These are phyloP conservation scores for Cercospora beticola DNA, from an alignment of 2,329 filamentous ascomycete genomes.

Conservation along the genomic window DNA sequence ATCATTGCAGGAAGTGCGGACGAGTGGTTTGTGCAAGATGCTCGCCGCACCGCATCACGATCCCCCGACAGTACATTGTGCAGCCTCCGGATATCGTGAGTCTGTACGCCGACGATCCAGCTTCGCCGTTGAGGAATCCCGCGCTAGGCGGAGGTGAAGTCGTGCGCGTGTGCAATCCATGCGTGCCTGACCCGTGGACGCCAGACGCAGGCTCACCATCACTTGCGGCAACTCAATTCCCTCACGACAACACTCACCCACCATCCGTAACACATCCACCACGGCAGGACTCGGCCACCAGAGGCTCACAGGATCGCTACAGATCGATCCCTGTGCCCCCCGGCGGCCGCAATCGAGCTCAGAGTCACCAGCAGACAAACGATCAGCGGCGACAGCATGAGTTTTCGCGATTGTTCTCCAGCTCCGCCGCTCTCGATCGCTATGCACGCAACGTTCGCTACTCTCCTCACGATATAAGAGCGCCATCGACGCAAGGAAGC, in stretches of 20 bases:
- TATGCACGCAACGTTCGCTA: background rate
- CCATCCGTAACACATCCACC: background rate
- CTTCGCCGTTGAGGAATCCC: slow-evolving; percentile 41
- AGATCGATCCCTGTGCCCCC: slow-evolving; percentile 7
- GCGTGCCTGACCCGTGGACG: slow-evolving; percentile 62
- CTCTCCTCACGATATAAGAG: background rate
- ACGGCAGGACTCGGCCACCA: background rate
- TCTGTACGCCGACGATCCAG: slow-evolving; percentile 18
- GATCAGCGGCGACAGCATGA: slow-evolving; percentile 4
- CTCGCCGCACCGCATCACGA: slow-evolving; percentile 92
- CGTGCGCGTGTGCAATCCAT: slow-evolving; percentile 70
- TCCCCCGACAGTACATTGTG: slow-evolving; percentile 90
- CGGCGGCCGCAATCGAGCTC: slow-evolving; percentile 9
- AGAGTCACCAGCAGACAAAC: slow-evolving; percentile 8
- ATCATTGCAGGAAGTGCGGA: slow-evolving; percentile 95
- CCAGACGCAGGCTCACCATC: slow-evolving; percentile 18
- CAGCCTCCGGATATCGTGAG: slow-evolving; percentile 57
- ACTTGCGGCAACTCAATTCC: background rate
- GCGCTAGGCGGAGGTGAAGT: slow-evolving; percentile 64
- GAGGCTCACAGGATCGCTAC: background rate
- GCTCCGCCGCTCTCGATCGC: background rate
- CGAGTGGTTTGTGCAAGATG: slow-evolving; percentile 86
- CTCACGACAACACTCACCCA: background rate
- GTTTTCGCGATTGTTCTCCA: slow-evolving; percentile 1
- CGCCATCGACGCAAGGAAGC: background rate